Percentiles rank a stretch among this genome's conserved stretches.
Conservation (phyloP, 108 stramenopile species). For the Skeletonema grethae region DNA sequence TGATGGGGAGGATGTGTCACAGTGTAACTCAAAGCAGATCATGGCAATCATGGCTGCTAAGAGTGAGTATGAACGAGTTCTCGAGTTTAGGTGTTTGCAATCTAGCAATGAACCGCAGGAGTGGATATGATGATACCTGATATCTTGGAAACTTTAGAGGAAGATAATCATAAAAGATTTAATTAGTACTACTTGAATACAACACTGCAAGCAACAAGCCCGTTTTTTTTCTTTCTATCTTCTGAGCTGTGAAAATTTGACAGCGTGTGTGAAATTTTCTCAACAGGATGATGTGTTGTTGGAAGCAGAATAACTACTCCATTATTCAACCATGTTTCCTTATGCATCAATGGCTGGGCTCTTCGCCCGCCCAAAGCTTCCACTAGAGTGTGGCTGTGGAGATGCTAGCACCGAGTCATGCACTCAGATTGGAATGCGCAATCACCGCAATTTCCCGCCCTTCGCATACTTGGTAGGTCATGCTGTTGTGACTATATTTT, state of each 20-base stretch:
- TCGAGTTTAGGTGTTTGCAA: conserved; percentile 59
- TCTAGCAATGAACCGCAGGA: conserved; percentile 9
- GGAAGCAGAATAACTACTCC: not conserved
- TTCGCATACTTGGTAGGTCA: not conserved
- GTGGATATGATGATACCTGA: conserved; percentile 38
- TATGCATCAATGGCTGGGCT: not conserved
- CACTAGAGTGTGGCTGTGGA: not conserved
- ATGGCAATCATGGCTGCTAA: conserved; percentile 90
- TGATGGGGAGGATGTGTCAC: conserved; percentile 89
- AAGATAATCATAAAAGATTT: no score
- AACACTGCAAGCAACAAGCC: not conserved
- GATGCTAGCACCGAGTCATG: not conserved
- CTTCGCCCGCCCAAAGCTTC: not conserved
- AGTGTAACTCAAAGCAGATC: conserved; percentile 85
- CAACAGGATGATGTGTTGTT: not conserved
- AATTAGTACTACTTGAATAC: no score
- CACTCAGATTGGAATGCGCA: not conserved
- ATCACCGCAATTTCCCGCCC: not conserved
- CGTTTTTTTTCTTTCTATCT: not conserved
- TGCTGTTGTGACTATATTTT: not conserved
- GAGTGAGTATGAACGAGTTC: conserved; percentile 78
- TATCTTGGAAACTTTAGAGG: no score
- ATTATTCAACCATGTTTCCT: not conserved
- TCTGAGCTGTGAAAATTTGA: not conserved
- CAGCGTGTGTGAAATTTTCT: not conserved